Base-by-base conservation (phyloP, 1,284 basidiomycete genomes). In the Cutaneotrichosporon cyanovorans region DNA sequence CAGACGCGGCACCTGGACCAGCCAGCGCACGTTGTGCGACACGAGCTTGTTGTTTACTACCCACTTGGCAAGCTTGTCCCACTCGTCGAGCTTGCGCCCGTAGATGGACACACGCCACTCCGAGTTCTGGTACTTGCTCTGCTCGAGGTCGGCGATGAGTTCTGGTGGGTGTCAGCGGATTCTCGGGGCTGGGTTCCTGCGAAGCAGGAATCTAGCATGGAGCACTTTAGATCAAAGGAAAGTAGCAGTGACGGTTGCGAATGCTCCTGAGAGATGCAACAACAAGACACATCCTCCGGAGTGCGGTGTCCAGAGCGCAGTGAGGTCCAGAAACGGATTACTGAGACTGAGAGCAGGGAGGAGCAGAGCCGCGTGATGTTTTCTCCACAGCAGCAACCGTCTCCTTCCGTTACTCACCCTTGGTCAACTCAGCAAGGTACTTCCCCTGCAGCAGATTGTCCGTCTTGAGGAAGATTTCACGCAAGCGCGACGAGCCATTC, bases 31-130 rank as follows among this genome's bases (percentile, higher is more conserved):
- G 63, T 99, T 98, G 68, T 96, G 91, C 8, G 91, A 96, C 69
- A 81, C 89, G 12, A 98, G 77, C 67, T 91, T 89, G 75, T 97
- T 82, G 65, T 87, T 80, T 62, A 96, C 82, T 43, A 98, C 83
- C 95, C 95, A 99, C 75, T 84, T 84, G 7, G 95, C 93, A 5
- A 99, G 77, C 66, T 96, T 97, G 75, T 98, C 95, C 95, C 95
- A 99, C 73, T 99, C 95, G 53, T 82, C 65, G 34, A 68, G 48
- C 48, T 72, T 76, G 45, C 73, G 81, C 8, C 92, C 95, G 61
- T 98, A 99, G 58, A 99, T 89, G 48, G 88, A 93, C 52, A 98
- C 79, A 9, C 95, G 82, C 85, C 95, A 99, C 75, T 99, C 95
- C 62, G 82, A 92, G 71, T 87, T 95, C 77, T 98, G 93, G 63